Base-by-base conservation (phyloP, 2,329 filamentous ascomycete genomes). In the Fusarium penzigii region DNA sequence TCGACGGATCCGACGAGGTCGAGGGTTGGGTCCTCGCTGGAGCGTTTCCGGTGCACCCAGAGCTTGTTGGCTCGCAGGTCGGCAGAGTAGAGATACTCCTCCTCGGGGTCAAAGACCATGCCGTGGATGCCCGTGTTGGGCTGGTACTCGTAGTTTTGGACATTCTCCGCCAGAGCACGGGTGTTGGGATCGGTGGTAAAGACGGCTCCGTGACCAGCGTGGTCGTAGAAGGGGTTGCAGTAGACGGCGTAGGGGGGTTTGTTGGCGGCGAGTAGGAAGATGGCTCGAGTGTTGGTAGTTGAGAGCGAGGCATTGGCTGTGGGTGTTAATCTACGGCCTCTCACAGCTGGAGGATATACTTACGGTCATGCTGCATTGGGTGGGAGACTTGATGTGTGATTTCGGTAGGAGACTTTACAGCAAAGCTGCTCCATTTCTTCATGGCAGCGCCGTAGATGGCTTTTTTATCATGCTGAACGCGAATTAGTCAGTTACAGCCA, bases 381-480 rank as follows among this genome's bases (percentile, higher is more conserved):
- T 91, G 85, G 13, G 90, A 90, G 42, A 79, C 79, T 69, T 88
- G 82, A 62, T 94, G 90, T 43, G 84, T 74, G 59, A 96, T 94
- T 45, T 90, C 84, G 2, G 84, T 86, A 3, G 90, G 88, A 61
- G 83, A 87, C 64, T 86, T 83, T 65, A 95, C 88, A 42, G 85
- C 78, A 71, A 90, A 93, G 69, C 88, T 92, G 45, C 87, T 87
- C 90, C 90, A 96, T 70, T 92, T 93, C 79, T 96, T 96, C 90
- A 94, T 94, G 55, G 90, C 89, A 4, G 91, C 87, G 65, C 91
- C 91, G 71, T 96, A 96, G 55, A 96, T 87, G 69, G 89, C 88
- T 73, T 91, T 93, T 67, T 87, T 89, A 56, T 81, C 77, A 73
- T 95, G 90, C 87, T 93, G 67, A 48, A 51, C 7, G 6, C n/a